Evolutionary conservation across 2,329 filamentous ascomycete genomes (phyloP), one percentile per base, ranked within the genome.

Genomic region (Ascomycota sp.): DNA sequence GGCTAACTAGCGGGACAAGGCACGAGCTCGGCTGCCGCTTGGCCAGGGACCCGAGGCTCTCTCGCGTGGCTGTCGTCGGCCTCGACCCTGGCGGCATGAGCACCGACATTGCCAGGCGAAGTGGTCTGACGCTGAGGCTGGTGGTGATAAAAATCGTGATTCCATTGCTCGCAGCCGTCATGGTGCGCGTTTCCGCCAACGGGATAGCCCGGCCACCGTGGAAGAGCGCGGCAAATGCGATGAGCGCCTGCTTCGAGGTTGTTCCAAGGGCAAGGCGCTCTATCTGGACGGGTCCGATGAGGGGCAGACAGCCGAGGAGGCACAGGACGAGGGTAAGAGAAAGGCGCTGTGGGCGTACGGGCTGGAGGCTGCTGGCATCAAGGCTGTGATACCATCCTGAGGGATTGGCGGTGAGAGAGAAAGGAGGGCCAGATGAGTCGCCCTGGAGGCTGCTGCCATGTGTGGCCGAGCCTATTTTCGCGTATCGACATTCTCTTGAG

Each of bases 81-180:
- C 33, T 55, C 9, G 53, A 57, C 27, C 53, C 55, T 0, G 55
- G 53, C 27, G 42, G 38, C 8, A 56, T 57, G 46, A 29, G 32
- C 23, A 50, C 46, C 7, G 46, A 43, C 12, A 36, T 56, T 3
- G 31, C 28, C n/a, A 43, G 45, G 11, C 40, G 42, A 20, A 43
- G 38, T 11, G 32, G 39, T 23, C 45, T 43, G 27, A 8, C 43
- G 11, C 32, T 47, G 23, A 30, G 31, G 3, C 33, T 36, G 7
- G 29, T 46, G 7, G 29, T 35, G 4, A 35, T 46, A 24, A 44
- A 45, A 23, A 19, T 41, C 15, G 10, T 48, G 5, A 8, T 52
- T 4, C 43, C 42, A 5, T 3, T 43, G 11, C 12, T 42, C 2
- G 36, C 44, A 2, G 34, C 38, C 20, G 13, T 50, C 11, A 34